Evolutionary conservation across 257 asterid genomes (phyloP), one percentile per base, ranked within the genome.

Genomic region (Jacaranda copaia): DNA sequence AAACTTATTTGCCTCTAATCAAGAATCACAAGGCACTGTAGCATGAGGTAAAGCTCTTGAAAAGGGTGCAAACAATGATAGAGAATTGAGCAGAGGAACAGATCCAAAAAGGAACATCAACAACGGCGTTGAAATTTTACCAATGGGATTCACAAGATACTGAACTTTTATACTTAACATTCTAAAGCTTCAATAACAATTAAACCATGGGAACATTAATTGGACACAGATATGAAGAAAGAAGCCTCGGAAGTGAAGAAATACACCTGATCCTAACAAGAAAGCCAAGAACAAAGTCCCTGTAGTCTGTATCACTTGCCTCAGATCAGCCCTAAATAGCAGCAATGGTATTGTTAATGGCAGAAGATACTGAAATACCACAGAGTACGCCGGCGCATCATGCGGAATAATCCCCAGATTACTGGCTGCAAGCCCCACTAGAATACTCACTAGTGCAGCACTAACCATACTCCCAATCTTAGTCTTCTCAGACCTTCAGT

Each of bases 401-500:
- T 86, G 84, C 25, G 96, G 97, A 78, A 93, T 89, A 62, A 93
- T 91, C 73, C 98, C 97, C 73, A 87, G 32, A 85, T 93, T 93
- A 84, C 98, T 93, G 1, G 94, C 95, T 6, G 85, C 94, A 52
- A 93, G 89, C 48, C 98, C 96, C 12, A 87, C 81, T 77, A 93
- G 74, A 43, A 91, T 83, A 88, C 96, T 88, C 73, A 89, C 93
- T 64, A 93, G 60, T 73, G 98, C 98, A 66, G 89, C 97, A 83
- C 97, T 86, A 81, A 91, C 84, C 92, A 86, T 93, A 83, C 97
- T 85, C 79, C 97, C 98, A 57, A 93, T 87, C 83, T 87, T 86
- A 20, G 93, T 91, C 92, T 90, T 93, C 88, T 91, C 98, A 65
- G 92, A 86, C 98, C 97, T 93, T 82, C 80, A 64, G 9, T 69